Evolutionary conservation across 2,329 filamentous ascomycete genomes (phyloP).

Genomic region (Dactylonectria macrodidyma): DNA sequence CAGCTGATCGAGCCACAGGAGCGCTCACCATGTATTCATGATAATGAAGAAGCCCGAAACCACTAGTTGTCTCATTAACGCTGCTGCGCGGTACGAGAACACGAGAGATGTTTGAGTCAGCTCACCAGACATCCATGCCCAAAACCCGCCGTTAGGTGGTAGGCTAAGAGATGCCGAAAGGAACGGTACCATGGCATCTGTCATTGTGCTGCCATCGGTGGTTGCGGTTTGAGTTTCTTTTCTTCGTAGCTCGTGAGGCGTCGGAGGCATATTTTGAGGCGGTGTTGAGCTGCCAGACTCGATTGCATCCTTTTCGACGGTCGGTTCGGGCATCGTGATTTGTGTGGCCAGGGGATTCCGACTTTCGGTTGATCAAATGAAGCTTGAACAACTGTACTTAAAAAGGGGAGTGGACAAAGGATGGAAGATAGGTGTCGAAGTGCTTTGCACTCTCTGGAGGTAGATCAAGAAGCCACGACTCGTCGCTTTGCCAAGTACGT

Average conservation of each 20-base stretch:
- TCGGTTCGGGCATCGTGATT: conserved; percentile 2
- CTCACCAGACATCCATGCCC: conserved; percentile 2
- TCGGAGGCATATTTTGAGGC: background rate
- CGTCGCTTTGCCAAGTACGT: background rate
- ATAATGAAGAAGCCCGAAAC: conserved; percentile 47
- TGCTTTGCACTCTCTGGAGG: conserved; percentile 1
- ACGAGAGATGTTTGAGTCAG: conserved; percentile 1
- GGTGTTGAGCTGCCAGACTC: conserved; percentile 2
- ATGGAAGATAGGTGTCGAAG: conserved; percentile 2
- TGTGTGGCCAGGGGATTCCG: background rate
- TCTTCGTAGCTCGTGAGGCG: conserved; percentile 1
- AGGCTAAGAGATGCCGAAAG: background rate
- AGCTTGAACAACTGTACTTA: conserved; percentile 1
- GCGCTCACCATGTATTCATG: conserved; percentile 19
- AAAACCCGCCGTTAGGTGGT: conserved; percentile 2
- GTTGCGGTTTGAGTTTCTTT: conserved; percentile 2
- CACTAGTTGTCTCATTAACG: conserved; percentile 3
- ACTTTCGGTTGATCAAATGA: conserved; percentile 2
- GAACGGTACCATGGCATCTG: background rate
- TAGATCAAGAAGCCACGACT: conserved; percentile 1
- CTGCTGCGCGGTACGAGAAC: background rate
- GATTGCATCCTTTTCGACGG: background rate
- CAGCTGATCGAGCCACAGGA: conserved; percentile 43
- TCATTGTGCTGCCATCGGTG: background rate
- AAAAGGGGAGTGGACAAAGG: background rate